Base-by-base conservation (phyloP, 768 basidiomycete genomes). In the Tricholoma bakamatsutake region DNA sequence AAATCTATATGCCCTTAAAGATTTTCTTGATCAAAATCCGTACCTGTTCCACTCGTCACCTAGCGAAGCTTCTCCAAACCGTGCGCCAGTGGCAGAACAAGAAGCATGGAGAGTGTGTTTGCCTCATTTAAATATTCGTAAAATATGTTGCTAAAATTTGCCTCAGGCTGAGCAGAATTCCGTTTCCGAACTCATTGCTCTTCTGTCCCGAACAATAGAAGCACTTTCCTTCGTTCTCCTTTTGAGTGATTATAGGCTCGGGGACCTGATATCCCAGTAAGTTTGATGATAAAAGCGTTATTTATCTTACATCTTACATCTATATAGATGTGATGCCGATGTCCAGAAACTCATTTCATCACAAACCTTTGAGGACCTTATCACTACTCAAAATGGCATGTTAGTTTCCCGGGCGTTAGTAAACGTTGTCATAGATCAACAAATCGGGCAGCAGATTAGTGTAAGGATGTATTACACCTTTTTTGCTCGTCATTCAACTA, bases 401-500 rank as follows among this genome's bases (percentile, higher is more conserved):
- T 86, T 85, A n/a, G 83, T 87, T 21, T 96, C 97, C 8, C 81
- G 92, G 60, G 87, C 87, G 11, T 73, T 99, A 39, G 95, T 98
- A 10, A 98, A 96, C 59, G 87, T 95, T 31, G 83, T 99, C 61
- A 98, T 99, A 61, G 92, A 99, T 69, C 93, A 96, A 66, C 97
- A 99, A 68, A 98, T 98, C 61, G 91, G 91, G 18, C 93, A 96
- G 66, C 94, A 98, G 67, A 90, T 94, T 51, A 93, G 91, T 61
- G 94, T 95, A 69, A 63, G 89, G 69, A 27, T 17, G 18, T 50
- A 50, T 21, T 11, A 39, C 24, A 35, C 63, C 34, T 52, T 59
- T 15, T 34, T n/a, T 12, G 28, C 8, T 15, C 15, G 18, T 46
- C 48, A 12, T 53, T 34, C 31, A 27, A 21, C 51, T 57, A 39